phyloP scores from a whole-genome alignment of 2,329 filamentous ascomycete genomes.

The Trichoderma polysporum region DNA sequence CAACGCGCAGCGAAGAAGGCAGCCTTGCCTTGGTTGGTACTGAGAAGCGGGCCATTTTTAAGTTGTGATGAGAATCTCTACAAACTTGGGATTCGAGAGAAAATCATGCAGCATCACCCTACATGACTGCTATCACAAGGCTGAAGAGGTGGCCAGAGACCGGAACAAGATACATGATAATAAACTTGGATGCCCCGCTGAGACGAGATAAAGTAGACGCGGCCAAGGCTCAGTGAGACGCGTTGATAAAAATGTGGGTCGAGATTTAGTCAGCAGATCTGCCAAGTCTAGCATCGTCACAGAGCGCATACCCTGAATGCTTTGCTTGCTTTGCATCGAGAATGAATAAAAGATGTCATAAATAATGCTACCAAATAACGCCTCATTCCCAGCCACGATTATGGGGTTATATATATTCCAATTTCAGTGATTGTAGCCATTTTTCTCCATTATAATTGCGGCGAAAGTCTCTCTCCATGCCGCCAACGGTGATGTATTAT shows the following conservation, averaged over 20 bases:
- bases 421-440: not conserved
- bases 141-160: not conserved
- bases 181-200: conserved; percentile 1
- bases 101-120: conserved; percentile 13
- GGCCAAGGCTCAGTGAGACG: conserved; percentile 3
- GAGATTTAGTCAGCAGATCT: not conserved
- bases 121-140: not conserved
- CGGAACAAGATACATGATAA: not conserved
- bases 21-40: conserved; percentile 71
- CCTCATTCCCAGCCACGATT: not conserved
- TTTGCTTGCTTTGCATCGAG: not conserved
- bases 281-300: too few relatives aligned
- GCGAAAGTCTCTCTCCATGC: not conserved
- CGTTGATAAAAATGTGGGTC: not conserved
- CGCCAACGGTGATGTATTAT: not conserved
- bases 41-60: conserved; percentile 55
- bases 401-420: not conserved
- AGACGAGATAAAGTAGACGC: conserved; percentile 7
- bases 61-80: not conserved
- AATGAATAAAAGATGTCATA: not conserved
- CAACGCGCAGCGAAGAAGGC: conserved; percentile 67
- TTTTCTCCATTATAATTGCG: not conserved
- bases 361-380: not conserved
- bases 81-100: not conserved
- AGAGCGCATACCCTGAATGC: not conserved